Base-by-base conservation (phyloP, 352 stramenopile species). In the Globisporangium paroecandrum region DNA sequence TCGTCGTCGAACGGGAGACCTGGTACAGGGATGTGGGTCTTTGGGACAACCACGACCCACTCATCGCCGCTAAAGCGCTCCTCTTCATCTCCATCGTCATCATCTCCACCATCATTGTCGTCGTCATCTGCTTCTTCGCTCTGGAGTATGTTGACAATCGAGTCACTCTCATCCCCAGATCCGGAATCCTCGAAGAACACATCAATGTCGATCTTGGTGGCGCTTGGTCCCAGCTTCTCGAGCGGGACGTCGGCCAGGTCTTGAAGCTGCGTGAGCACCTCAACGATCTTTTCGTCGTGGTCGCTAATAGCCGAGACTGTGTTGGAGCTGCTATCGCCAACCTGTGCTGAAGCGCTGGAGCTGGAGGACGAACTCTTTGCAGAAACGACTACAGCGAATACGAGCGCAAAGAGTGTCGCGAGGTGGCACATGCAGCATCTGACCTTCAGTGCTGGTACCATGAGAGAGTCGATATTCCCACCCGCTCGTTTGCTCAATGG, bases 141-240 rank as follows among this genome's bases (percentile, higher is more conserved):
- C 6, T 20, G 41, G 41, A 49, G 41, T 8, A 8, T 22, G 41
- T 22, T 49, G 41, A 22, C 15, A 32, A 22, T n/a, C 18, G 22
- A 58, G 46, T 51, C n/a, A 9, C 15, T 49, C 4, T 1, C 41
- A n/a, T 49, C 41, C 41, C 41, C 15, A 20, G 60, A 47, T 8
- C 36, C 32, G 8, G 27, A 29, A 22, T 46, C 27, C 10, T 65
- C 60, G n/a, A 65, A 65, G 27, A 65, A 13, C 22, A 58, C 49
- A 46, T 62, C 51, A 34, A 68, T 62, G 18, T 56, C 62, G 53
- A 68, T 62, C 38, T 62, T 53, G n/a, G 62, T 36, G 22, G 51
- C 62, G 22, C 6, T 20, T 24, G 27, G n/a, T 10, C 38, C 62
- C 7, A 68, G 62, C 36, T 68, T 32, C 1, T 43, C 13, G 22